These are phyloP conservation scores for Zymoseptoria crescenta DNA, from an alignment of 2,329 filamentous ascomycete species.

Conservation along the genomic window DNA sequence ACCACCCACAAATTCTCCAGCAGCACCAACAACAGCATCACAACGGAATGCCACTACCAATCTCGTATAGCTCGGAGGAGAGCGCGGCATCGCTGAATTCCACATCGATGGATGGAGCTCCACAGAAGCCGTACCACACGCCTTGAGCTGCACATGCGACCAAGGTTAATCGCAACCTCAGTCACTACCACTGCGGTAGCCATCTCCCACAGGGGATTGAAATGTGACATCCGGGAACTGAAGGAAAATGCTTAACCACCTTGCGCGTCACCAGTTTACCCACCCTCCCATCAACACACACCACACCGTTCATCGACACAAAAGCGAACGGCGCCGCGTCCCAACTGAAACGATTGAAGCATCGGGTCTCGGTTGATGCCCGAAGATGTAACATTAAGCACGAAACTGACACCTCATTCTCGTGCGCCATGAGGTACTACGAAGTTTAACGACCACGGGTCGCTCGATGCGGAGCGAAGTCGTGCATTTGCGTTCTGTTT, in stretches of 20 bases:
- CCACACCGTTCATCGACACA: background rate
- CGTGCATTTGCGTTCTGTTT: no score
- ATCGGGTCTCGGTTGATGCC: no score
- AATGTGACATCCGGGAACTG: background rate
- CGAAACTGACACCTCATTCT: background rate
- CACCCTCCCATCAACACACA: no score
- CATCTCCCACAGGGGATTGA: background rate
- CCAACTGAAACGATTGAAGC: background rate
- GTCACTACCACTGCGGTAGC: background rate
- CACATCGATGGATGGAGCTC: slow-evolving; percentile 7
- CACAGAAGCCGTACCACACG: slow-evolving; percentile 12
- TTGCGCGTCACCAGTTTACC: background rate
- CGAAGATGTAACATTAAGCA: background rate
- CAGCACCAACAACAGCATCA: slow-evolving; percentile 2
- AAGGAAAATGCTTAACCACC: background rate
- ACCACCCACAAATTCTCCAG: background rate
- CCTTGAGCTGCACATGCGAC: slow-evolving; percentile 3
- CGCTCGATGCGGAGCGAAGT: background rate
- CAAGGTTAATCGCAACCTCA: slow-evolving; percentile 1
- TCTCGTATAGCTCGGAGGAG: slow-evolving; percentile 17
- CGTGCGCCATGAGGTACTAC: background rate
- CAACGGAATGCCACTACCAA: slow-evolving; percentile 1
- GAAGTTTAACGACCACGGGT: background rate
- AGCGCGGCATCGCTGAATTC: slow-evolving; percentile 13
- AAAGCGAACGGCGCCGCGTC: background rate